Evolutionary conservation across 176 grass and related monocot species (phyloP).

Genomic region (Secale cereale): DNA sequence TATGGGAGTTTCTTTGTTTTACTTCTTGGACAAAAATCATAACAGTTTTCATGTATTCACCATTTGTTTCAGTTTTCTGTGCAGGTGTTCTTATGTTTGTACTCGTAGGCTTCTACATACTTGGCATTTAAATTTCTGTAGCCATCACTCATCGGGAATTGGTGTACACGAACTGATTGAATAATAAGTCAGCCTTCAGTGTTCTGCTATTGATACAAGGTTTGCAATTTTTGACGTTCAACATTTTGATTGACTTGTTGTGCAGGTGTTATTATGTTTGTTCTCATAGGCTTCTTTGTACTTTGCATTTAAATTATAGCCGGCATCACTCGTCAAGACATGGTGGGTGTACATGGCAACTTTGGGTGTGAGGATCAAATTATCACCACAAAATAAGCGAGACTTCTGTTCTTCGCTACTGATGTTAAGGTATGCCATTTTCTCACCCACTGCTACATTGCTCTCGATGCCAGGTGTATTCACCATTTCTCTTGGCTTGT

Average conservation of each 20-base stretch:
- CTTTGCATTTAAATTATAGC: background rate
- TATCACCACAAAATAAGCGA: background rate
- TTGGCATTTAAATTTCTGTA: no score
- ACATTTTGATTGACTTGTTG: background rate
- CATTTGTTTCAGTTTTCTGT: no score
- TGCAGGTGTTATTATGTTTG: background rate
- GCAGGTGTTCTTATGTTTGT: no score
- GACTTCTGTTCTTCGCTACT: background rate
- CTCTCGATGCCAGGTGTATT: background rate
- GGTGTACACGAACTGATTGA: no score
- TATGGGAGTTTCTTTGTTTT: no score
- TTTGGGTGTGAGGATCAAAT: background rate
- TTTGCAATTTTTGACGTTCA: background rate
- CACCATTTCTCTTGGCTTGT: no score
- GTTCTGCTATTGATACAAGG: background rate
- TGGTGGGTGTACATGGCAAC: background rate
- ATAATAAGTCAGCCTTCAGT: no score
- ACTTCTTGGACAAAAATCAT: no score
- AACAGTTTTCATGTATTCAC: no score
- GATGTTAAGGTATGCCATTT: background rate
- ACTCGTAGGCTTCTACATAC: no score
- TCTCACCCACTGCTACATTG: background rate
- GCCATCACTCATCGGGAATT: no score
- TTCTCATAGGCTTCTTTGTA: background rate
- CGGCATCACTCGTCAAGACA: background rate